Base-by-base conservation (phyloP, 2,329 filamentous ascomycete species). In the Aspergillus sp. region DNA sequence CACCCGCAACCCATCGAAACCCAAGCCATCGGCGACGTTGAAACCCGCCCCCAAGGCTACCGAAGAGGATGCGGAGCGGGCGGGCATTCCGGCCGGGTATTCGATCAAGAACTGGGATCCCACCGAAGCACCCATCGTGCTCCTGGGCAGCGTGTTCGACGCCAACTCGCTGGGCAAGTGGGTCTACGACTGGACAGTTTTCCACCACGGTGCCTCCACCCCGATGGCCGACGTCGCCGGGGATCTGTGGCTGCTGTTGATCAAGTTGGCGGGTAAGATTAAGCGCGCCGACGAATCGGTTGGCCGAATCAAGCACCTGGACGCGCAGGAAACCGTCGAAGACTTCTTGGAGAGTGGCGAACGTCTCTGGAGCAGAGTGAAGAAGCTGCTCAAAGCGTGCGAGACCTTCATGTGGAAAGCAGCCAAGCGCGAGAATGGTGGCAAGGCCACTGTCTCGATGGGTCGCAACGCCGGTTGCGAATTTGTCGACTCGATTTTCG, bases 111-210 rank as follows among this genome's bases (percentile, higher is more conserved):
- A 97, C 74, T 97, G 93, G 93, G 93, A 98, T 65, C 91, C 91
- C 0, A 83, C 81, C 29, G 91, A 97, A 73, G 83, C 89, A 57
- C 93, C 93, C 44, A 96, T 98, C 65, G 83, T 96, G 64, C 80
- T 98, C 28, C 78, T 97, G 26, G 93, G 93, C 43, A 94, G 88
- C 63, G 93, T 97, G 47, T 97, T 97, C 63, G 93, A 97, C 64
- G 88, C 91, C 62, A 96, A 97, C 77, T 95, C 88, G 28, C 78
- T 98, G 29, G 93, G 93, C 62, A 96, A 96, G 72, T 98, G 93
- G 93, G 94, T 98, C 63, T 98, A 95, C 70, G 93, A 97, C 76
- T 98, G 93, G 93, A 96, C 93, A 12, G 88, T 96, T 53, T 95
- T 88, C 73, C 83, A 85, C 65, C 83, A 94, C 57, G 88, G 88